A percentile compares a stretch with the other conserved stretches of the same genome.
phyloP scores from a whole-genome alignment of 805 yeast genomes.

The Phaffomyces antillensis region DNA sequence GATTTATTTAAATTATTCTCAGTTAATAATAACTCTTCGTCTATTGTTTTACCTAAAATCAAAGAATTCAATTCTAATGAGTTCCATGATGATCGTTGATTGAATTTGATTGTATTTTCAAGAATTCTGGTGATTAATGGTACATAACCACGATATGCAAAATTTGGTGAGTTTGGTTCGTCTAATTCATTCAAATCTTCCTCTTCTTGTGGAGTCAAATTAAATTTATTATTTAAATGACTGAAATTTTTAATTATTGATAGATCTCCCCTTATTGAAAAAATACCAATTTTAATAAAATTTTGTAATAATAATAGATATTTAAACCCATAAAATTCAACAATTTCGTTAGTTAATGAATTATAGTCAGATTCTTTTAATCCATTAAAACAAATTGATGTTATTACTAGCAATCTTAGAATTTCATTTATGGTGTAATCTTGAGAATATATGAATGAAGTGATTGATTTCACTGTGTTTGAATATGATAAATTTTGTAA shows the following conservation, averaged over 20 bases:
- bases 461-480: slow-evolving; percentile 29
- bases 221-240: slow-evolving; percentile 33
- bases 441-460: slow-evolving; percentile 40
- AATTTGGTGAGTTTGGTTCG: slow-evolving; percentile 43
- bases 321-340: slow-evolving; percentile 59
- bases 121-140: slow-evolving; percentile 68
- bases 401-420: slow-evolving; percentile 47
- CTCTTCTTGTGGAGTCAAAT: slow-evolving; percentile 36
- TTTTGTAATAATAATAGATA: slow-evolving; percentile 40
- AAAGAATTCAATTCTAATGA: slow-evolving; percentile 30
- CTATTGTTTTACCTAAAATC: slow-evolving; percentile 29
- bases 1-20: slow-evolving; percentile 6
- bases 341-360: slow-evolving; percentile 43
- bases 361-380: slow-evolving; percentile 57
- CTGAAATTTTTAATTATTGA: slow-evolving; percentile 29
- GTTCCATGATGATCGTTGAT: slow-evolving; percentile 37
- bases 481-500: slow-evolving; percentile 41
- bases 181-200: slow-evolving; percentile 1
- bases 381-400: slow-evolving; percentile 63
- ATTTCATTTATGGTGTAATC: slow-evolving; percentile 36
- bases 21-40: slow-evolving; percentile 17
- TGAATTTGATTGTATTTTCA: slow-evolving; percentile 40
- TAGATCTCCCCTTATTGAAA: slow-evolving; percentile 25
- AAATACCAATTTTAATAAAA: slow-evolving; percentile 41
- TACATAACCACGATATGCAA: slow-evolving; percentile 74